Conservation (phyloP, 805 yeast genomes). For the Ogataea paradorogensis region DNA sequence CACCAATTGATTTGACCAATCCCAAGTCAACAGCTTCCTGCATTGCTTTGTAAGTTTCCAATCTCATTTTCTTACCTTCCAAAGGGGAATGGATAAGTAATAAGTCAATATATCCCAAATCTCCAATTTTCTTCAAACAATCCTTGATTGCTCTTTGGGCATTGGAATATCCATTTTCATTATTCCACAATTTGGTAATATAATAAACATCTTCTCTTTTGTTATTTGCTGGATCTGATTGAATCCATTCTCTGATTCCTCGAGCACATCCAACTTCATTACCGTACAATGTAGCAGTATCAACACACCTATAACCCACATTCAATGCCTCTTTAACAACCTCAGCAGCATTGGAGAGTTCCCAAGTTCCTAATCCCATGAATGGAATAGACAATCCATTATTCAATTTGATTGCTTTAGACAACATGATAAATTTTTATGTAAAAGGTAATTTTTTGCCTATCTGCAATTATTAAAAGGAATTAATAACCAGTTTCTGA, state of each 20-base stretch:
- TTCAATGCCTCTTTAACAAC: constrained; percentile 43
- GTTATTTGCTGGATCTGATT: constrained; percentile 34
- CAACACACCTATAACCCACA: constrained; percentile 45
- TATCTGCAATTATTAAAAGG: not conserved
- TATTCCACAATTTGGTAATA: constrained; percentile 75
- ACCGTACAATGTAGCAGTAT: constrained; percentile 46
- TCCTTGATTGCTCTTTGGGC: constrained; percentile 58
- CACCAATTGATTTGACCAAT: constrained; percentile 65
- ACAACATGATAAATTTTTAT: constrained; percentile 3
- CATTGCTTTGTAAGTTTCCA: constrained; percentile 68
- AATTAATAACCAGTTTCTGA: not conserved
- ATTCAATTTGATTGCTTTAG: constrained; percentile 39
- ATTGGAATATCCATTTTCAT: constrained; percentile 54
- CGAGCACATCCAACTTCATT: constrained; percentile 49
- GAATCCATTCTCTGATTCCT: constrained; percentile 43
- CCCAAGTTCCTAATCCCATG: constrained; percentile 51
- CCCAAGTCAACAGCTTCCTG: constrained; percentile 68
- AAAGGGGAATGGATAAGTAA: constrained; percentile 65
- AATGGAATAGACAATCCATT: constrained; percentile 53
- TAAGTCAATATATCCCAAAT: constrained; percentile 67
- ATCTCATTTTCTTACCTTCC: constrained; percentile 44
- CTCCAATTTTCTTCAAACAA: constrained; percentile 50
- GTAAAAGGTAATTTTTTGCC: not conserved
- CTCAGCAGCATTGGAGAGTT: constrained; percentile 35
- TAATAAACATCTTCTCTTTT: constrained; percentile 54